These are phyloP conservation scores for Orbilia javanica DNA, from an alignment of 2,329 filamentous ascomycete species.

Conservation along the genomic window DNA sequence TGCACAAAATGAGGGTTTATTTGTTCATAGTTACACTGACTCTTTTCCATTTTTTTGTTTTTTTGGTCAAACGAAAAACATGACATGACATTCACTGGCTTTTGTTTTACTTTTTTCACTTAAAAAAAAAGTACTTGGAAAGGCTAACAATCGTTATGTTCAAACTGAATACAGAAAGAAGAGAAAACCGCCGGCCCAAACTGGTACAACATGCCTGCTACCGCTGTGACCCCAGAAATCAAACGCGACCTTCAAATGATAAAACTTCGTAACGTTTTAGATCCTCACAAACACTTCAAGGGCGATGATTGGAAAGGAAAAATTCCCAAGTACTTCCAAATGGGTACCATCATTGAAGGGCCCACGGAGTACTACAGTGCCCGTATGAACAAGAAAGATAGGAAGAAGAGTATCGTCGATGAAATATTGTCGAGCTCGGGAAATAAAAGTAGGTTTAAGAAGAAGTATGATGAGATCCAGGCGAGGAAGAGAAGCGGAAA, in stretches of 20 bases:
- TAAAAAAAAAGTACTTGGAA: neutral
- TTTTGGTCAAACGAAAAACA: neutral
- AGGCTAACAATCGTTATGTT: constrained; percentile 23
- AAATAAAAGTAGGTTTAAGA: constrained; percentile 79
- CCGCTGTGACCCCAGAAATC: constrained; percentile 83
- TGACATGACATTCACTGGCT: neutral
- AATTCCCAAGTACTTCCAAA: constrained; percentile 85
- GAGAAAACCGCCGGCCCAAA: constrained; percentile 79
- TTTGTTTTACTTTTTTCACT: neutral
- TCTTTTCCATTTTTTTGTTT: constrained; percentile 14
- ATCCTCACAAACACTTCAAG: constrained; percentile 90
- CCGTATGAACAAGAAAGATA: constrained; percentile 85
- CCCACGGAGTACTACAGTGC: constrained; percentile 87
- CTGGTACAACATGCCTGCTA: constrained; percentile 91
- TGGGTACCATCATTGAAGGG: constrained; percentile 88
- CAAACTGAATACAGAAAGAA: constrained; percentile 58
- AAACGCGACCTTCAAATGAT: constrained; percentile 91
- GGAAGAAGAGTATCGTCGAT: constrained; percentile 86
- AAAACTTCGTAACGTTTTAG: constrained; percentile 87
- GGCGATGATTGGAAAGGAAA: constrained; percentile 78
- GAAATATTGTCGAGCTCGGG: constrained; percentile 80
- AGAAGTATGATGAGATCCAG: constrained; percentile 89
- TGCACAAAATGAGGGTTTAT: constrained; percentile 76
- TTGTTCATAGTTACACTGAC: constrained; percentile 81
- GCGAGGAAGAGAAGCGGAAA: constrained; percentile 85